Evolutionary conservation across 1,284 basidiomycete genomes (phyloP).

Genomic region (Taiwanofungus camphoratus): DNA sequence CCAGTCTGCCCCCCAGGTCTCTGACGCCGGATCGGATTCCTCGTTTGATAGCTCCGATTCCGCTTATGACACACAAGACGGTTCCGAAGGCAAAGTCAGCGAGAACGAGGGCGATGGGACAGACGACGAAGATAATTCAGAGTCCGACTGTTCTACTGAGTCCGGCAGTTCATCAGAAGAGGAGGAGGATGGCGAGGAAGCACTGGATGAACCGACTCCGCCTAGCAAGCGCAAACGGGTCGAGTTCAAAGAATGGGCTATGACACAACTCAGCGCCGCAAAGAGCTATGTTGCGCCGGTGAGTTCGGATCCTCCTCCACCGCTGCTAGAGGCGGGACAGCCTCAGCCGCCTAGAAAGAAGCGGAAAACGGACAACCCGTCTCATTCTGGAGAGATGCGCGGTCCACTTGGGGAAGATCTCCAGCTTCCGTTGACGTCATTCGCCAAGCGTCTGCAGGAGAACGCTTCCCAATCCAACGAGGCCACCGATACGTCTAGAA

Average conservation of each 20-base stretch:
- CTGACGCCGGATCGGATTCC: constrained; percentile 42
- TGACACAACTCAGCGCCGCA: constrained; percentile 60
- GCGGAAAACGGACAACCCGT: constrained; percentile 31
- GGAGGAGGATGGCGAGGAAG: not conserved
- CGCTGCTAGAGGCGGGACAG: constrained; percentile 12
- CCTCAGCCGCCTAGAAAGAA: constrained; percentile 34
- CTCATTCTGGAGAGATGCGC: constrained; percentile 39
- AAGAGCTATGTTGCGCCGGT: constrained; percentile 44
- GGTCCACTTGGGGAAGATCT: constrained; percentile 68
- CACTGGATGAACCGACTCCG: constrained; percentile 12
- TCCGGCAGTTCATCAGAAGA: not conserved
- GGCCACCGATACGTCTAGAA: constrained; percentile 13
- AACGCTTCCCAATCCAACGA: constrained; percentile 20
- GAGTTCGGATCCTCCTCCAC: constrained; percentile 12
- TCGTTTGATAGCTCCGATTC: constrained; percentile 79
- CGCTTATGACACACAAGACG: constrained; percentile 44
- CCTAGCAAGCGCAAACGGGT: constrained; percentile 33
- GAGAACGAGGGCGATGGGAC: constrained; percentile 14
- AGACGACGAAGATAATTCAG: constrained; percentile 24
- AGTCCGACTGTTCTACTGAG: not conserved
- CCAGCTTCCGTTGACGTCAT: constrained; percentile 53
- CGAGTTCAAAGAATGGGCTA: constrained; percentile 84
- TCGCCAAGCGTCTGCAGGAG: constrained; percentile 48
- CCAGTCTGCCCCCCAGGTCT: constrained; percentile 2
- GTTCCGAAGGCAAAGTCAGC: constrained; percentile 26